Conservation (phyloP, 2,329 filamentous ascomycete species). For the Botrytis cinerea region DNA sequence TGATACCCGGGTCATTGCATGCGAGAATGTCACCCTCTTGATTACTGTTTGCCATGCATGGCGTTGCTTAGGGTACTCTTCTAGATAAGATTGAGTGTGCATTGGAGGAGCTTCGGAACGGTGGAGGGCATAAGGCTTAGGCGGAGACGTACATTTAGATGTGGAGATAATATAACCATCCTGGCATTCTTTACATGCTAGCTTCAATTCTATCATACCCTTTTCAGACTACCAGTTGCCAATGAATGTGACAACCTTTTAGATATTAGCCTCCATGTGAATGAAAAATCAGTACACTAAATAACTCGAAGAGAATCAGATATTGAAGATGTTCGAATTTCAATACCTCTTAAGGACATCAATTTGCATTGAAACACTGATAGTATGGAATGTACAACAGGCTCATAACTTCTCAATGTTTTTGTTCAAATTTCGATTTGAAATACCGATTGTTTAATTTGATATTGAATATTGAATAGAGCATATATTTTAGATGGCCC, state of each 20-base stretch:
- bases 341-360: too few species aligned
- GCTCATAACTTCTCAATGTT: background rate
- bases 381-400: background rate
- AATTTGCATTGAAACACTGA: background rate
- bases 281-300: background rate
- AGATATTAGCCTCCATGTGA: background rate
- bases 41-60: conserved; percentile 23
- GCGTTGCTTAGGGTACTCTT: conserved; percentile 16
- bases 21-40: conserved; percentile 21
- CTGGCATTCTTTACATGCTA: conserved; percentile 20
- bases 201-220: conserved; percentile 20
- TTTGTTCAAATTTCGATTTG: background rate
- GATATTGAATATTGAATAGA: background rate
- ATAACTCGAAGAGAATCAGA: background rate
- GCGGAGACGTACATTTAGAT: conserved; percentile 14
- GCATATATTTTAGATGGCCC: background rate
- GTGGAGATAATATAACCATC: conserved; percentile 17
- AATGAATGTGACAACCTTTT: background rate
- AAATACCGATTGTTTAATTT: background rate
- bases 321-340: background rate
- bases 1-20: conserved; percentile 22
- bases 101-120: conserved; percentile 18
- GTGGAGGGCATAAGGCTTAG: conserved; percentile 9
- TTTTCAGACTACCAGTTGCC: background rate
- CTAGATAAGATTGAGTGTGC: conserved; percentile 15